Percentiles rank a stretch among this genome's conserved stretches.
These are phyloP conservation scores for Mrakia hoshinonis DNA, from an alignment of 768 basidiomycete genomes.

Conservation along the genomic window DNA sequence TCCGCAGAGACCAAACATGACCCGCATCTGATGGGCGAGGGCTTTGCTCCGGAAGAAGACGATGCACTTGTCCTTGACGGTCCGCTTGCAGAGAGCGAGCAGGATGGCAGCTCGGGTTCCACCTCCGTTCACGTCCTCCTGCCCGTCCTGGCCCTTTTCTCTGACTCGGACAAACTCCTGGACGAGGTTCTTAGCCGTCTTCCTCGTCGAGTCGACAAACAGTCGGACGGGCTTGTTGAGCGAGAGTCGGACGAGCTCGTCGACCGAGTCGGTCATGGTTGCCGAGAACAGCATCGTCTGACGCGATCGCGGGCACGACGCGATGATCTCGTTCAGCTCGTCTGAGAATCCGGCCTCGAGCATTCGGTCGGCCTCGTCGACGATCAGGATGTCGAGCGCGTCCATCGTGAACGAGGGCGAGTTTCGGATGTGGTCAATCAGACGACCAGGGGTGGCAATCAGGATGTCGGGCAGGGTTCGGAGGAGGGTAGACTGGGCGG, in stretches of 20 bases:
- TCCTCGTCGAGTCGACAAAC: conserved; percentile 89
- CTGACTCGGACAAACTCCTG: conserved; percentile 94
- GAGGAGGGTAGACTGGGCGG: conserved; percentile 77
- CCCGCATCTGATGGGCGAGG: conserved; percentile 90
- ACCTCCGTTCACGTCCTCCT: conserved; percentile 44
- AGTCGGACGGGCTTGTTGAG: conserved; percentile 85
- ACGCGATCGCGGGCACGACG: conserved; percentile 65
- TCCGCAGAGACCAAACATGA: conserved; percentile 66
- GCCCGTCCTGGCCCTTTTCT: conserved; percentile 64
- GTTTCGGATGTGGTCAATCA: conserved; percentile 95
- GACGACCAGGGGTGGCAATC: conserved; percentile 92
- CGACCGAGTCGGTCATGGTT: conserved; percentile 95
- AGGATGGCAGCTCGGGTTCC: conserved; percentile 40
- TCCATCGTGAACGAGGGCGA: conserved; percentile 88
- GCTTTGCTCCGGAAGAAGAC: conserved; percentile 96
- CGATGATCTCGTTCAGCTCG: conserved; percentile 87
- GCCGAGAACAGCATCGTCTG: conserved; percentile 99
- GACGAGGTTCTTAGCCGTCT: conserved; percentile 70
- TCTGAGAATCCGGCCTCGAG: conserved; percentile 80
- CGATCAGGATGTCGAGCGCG: conserved; percentile 80
- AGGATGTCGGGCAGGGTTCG: conserved; percentile 84
- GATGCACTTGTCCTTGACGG: conserved; percentile 73
- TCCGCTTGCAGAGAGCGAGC: conserved; percentile 69
- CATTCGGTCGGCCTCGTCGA: conserved; percentile 98
- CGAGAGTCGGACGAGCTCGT: conserved; percentile 84